Percentiles rank a stretch among this genome's conserved stretches.
These are phyloP conservation scores for Colletotrichum incanum DNA, from an alignment of 2,329 filamentous ascomycete genomes.

Conservation along the genomic window DNA sequence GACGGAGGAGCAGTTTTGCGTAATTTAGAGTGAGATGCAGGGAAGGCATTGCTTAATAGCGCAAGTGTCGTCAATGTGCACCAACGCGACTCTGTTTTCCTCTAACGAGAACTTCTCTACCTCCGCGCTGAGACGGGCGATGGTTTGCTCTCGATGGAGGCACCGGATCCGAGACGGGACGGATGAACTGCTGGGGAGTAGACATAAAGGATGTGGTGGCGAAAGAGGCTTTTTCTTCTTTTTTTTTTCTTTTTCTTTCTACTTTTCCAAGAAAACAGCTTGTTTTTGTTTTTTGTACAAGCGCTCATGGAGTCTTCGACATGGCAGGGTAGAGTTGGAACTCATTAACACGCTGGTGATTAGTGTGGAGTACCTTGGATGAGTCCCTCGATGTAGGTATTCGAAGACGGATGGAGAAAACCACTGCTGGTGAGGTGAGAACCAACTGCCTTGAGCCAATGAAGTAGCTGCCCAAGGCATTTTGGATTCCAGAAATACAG, in stretches of 20 bases:
- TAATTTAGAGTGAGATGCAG: conserved; percentile 35
- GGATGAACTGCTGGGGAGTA: conserved; percentile 11
- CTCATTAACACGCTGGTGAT: background rate
- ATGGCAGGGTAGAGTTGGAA: background rate
- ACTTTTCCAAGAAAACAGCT: too few relatives aligned
- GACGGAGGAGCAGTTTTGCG: conserved; percentile 24
- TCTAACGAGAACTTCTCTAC: conserved; percentile 14
- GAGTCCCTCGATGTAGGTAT: background rate
- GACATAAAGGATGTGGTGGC: background rate
- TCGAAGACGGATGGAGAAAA: background rate
- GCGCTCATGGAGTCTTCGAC: background rate
- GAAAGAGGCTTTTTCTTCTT: background rate
- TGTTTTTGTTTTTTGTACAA: too few relatives aligned
- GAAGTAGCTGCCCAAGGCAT: background rate
- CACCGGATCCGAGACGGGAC: conserved; percentile 31
- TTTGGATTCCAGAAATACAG: background rate
- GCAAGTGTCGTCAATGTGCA: conserved; percentile 27
- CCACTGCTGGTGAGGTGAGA: background rate
- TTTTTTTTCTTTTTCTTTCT: too few relatives aligned
- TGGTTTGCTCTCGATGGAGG: conserved; percentile 31
- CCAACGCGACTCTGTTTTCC: conserved; percentile 22
- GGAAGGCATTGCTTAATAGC: conserved; percentile 34
- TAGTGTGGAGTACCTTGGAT: background rate
- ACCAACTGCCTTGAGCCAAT: background rate
- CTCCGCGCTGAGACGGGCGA: conserved; percentile 36